Evolutionary conservation across 495 filamentous ascomycete species (phyloP).

Genomic region (Diplogelasinospora grovesii): DNA sequence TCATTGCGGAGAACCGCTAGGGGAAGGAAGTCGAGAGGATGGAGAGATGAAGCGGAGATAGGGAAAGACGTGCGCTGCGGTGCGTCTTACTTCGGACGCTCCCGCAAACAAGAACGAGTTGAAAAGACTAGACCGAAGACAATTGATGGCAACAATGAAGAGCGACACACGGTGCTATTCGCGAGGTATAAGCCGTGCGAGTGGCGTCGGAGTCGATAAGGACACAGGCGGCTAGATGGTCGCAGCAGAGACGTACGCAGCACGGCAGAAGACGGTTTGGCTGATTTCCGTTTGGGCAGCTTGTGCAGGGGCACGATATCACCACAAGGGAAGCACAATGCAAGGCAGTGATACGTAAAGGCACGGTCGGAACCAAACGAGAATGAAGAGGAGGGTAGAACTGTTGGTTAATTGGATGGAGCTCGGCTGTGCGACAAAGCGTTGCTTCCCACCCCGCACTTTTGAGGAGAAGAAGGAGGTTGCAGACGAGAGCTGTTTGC

Average conservation of each 20-base stretch:
- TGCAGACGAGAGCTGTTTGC: too few species aligned
- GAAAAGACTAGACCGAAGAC: background rate
- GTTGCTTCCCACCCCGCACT: conserved; percentile 25
- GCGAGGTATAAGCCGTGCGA: too few species aligned
- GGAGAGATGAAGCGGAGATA: conserved; percentile 4
- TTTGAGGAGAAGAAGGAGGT: conserved; percentile 6
- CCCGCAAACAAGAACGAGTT: background rate
- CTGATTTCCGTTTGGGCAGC: conserved; percentile 10
- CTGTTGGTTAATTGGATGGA: conserved; percentile 25
- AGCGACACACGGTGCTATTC: background rate
- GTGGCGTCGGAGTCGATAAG: background rate
- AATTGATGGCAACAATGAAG: background rate
- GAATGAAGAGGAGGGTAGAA: conserved; percentile 19
- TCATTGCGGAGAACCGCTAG: conserved; percentile 14
- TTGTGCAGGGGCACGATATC: conserved; percentile 7
- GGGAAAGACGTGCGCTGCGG: too few species aligned
- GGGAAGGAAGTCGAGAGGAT: conserved; percentile 5
- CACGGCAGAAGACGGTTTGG: conserved; percentile 11
- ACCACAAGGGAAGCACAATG: conserved; percentile 6
- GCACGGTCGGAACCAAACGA: conserved; percentile 8
- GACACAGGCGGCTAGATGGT: background rate
- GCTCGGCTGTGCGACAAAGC: conserved; percentile 12
- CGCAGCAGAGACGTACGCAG: conserved; percentile 6
- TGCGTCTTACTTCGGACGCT: background rate
- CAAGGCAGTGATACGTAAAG: conserved; percentile 5